phyloP scores from a whole-genome alignment of 805 yeast genomes.

The Metahyphopichia silvanorum region DNA sequence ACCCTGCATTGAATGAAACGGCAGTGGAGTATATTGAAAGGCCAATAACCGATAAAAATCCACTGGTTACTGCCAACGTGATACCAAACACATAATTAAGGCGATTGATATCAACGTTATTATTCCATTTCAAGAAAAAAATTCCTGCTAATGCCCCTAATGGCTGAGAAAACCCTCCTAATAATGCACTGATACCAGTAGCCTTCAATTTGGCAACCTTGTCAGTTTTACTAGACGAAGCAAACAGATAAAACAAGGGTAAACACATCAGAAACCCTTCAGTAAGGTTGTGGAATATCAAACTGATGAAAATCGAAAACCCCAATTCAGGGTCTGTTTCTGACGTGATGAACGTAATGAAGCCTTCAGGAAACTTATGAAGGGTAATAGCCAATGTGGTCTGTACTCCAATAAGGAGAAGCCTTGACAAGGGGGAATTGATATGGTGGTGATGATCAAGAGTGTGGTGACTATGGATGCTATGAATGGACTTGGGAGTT shows the following conservation, averaged over 20 bases:
- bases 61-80: conserved; percentile 72
- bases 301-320: conserved; percentile 73
- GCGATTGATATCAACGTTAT: conserved; percentile 27
- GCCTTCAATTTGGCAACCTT: conserved; percentile 50
- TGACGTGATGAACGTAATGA: conserved; percentile 78
- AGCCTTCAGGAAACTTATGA: conserved; percentile 95
- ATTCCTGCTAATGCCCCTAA: conserved; percentile 79
- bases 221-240: conserved; percentile 42
- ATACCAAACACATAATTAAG: conserved; percentile 53
- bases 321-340: conserved; percentile 66
- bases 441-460: conserved; percentile 76
- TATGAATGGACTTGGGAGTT: too few relatives aligned
- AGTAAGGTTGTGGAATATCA: conserved; percentile 84
- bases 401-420: conserved; percentile 87
- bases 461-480: conserved; percentile 22
- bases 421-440: conserved; percentile 69
- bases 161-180: conserved; percentile 88
- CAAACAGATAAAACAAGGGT: conserved; percentile 78
- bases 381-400: conserved; percentile 83
- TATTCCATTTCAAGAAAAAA: conserved; percentile 37
- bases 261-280: conserved; percentile 95
- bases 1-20: conserved; percentile 67
- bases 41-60: conserved; percentile 78
- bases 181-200: conserved; percentile 54
- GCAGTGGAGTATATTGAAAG: conserved; percentile 86